These are phyloP conservation scores for Baudoinia panamericana DNA, from an alignment of 495 filamentous ascomycete species.

Conservation along the genomic window DNA sequence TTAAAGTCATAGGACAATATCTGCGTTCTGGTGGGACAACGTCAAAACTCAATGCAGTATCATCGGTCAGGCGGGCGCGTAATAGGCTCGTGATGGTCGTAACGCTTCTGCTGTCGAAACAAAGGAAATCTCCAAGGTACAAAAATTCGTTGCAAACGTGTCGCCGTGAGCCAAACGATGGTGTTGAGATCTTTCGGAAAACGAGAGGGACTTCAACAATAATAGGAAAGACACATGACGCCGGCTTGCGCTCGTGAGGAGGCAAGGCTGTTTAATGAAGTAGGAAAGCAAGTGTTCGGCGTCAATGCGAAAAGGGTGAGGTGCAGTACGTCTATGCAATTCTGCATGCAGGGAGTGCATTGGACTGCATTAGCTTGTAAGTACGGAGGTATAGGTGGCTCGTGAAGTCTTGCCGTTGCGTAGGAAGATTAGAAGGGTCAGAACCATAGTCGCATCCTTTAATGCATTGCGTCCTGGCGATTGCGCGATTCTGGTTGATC, in stretches of 20 bases:
- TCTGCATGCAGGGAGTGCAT: too few relatives aligned
- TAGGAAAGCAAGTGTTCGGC: background rate
- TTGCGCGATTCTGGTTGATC: too few relatives aligned
- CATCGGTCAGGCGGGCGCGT: conserved; percentile 10
- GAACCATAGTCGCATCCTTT: too few relatives aligned
- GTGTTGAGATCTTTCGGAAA: too few relatives aligned
- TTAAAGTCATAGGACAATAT: conserved; percentile 8
- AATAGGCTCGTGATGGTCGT: conserved; percentile 6
- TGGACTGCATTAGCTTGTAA: conserved; percentile 5
- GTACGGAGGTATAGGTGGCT: too few relatives aligned
- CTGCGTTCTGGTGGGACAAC: conserved; percentile 9
- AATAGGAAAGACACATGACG: background rate
- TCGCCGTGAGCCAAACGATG: too few relatives aligned
- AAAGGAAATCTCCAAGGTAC: conserved; percentile 11
- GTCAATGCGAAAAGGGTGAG: background rate
- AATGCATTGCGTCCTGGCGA: too few relatives aligned
- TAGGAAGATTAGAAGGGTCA: too few relatives aligned
- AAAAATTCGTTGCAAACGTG: background rate
- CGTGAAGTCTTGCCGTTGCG: too few relatives aligned
- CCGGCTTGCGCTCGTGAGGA: background rate
- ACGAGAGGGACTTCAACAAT: too few relatives aligned
- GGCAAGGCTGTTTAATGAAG: background rate
- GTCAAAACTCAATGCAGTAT: conserved; percentile 2
- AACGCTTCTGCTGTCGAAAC: conserved; percentile 1
- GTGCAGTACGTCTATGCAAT: too few relatives aligned